Evolutionary conservation across 73 alveolate genomes (phyloP), one percentile per base, ranked within the genome.

Genomic region (Paraurostyla sp.): DNA sequence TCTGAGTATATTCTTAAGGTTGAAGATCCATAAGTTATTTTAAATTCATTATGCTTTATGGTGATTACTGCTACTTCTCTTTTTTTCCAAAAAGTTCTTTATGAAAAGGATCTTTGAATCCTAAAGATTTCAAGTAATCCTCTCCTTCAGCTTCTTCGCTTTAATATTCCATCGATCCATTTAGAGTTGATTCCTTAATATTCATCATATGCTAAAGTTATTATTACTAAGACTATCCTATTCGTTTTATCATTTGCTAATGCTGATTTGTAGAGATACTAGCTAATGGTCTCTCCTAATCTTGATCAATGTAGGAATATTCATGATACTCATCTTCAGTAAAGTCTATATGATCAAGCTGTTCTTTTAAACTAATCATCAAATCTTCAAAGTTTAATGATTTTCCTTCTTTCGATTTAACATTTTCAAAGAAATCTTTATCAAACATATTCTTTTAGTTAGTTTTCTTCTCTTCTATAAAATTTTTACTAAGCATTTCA

Each of bases 51-150:
- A n/a, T 22, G 27, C 30, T 40, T 36, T 43, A 69, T 13, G 57
- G 13, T 13, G 18, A 46, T 46, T 18, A 46, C 18, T 46, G 18
- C 18, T 46, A 46, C 57, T 18, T 46, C 18, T 18, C 18, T 46
- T 15, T 18, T 15, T 13, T 46, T 46, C 57, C 22, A 16, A 48
- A 46, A 4, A 73, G 49, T 27, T 43, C n/a, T 30, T 43, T 48
- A 46, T 73, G 86, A 32, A 73, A 73, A 40, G 86, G 86, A 45
- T 73, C 86, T 48, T 48, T 73, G 49, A 73, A 73, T n/a, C 86
- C 86, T 1, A 73, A 27, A 16, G 27, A 9, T 45, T 73, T 35
- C 30, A 73, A 27, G 42, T 43, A 49, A 2, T 73, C 25, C 25
- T 73, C 82, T 16, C 82, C 82, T 3, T 65, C 82, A 65, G 6